Percentiles rank a stretch among this genome's conserved stretches.
Evolutionary conservation across 495 filamentous ascomycete species (phyloP).

Genomic region (Podospora pseudocomata): DNA sequence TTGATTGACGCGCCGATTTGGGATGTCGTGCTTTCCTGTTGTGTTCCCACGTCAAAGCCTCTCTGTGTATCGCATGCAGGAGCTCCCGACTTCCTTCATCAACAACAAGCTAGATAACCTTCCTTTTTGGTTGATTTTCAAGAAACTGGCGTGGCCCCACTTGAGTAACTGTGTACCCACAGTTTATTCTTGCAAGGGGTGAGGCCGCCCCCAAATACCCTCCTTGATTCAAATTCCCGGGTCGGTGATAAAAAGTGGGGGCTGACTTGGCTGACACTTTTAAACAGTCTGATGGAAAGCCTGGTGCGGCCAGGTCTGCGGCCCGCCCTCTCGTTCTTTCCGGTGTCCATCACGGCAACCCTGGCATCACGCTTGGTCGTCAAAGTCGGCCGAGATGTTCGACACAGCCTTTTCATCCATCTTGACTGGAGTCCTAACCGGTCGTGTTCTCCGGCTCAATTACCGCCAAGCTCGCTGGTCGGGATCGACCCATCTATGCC

Average conservation of each 20-base stretch:
- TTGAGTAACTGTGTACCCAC: not conserved
- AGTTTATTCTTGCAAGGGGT: not conserved
- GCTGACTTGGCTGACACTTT: not conserved
- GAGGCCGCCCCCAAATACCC: not conserved
- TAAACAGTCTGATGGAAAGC: not conserved
- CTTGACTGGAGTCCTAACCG: not conserved
- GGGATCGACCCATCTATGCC: not conserved
- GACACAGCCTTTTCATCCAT: constrained; percentile 15
- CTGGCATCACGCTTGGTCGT: constrained; percentile 2
- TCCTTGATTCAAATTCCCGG: not conserved
- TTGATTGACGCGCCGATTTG: not conserved
- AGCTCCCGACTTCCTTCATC: not conserved
- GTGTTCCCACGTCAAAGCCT: not conserved
- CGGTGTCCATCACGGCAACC: not conserved
- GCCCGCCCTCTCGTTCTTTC: constrained; percentile 4
- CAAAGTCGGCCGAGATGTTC: constrained; percentile 8
- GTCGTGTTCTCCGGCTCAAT: constrained; percentile 10
- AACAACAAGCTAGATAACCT: not conserved
- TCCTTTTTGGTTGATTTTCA: not conserved
- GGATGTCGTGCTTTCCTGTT: not conserved
- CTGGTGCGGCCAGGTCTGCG: constrained; percentile 16
- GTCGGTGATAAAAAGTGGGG: not conserved
- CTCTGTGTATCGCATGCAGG: not conserved
- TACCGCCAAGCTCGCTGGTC: not conserved
- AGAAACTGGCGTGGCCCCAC: not conserved